Evolutionary conservation across 345 rosid genomes (phyloP), one percentile per base, ranked within the genome.

Genomic region (Euclidium syriacum): DNA sequence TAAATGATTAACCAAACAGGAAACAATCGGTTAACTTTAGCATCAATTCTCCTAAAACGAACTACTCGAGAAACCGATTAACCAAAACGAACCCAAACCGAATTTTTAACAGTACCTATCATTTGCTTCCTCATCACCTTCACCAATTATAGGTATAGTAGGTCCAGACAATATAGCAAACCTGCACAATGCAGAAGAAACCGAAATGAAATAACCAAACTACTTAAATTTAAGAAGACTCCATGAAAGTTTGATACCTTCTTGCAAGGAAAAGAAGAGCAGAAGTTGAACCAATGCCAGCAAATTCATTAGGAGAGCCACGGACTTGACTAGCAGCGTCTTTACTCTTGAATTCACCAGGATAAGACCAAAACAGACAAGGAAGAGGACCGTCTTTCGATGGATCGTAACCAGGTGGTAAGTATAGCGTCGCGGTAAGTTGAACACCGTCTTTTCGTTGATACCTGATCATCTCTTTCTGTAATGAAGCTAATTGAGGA

Each of bases 311-410:
- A 70, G 99, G 99, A 73, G 99, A 94, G 78, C 99, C 96, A 52
- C 99, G 97, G 62, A 94, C 96, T 82, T 94, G 99, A 53, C 99
- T 79, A 39, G 99, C 99, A 73, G 99, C 97, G 75, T 90, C 97
- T 85, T 90, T 94, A 85, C 95, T 94, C 75, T 94, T 94, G 71
- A 94, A 94, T 78, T 94, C 99, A 66, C 99, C 97, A 35, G 97
- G 97, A 39, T 94, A 90, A 43, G 99, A 94, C 99, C 99, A 94
- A 42, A 90, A 76, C 48, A 94, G 69, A 75, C 97, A 94, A 49
- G 96, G 96, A 59, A 94, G 92, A 53, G 99, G 92, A 19, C 95
- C 97, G 24, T 87, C 99, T 71, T 84, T 87, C 54, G 80, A 71
- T 15, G 92, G 85, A 83, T 87, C 96, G 79, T 90, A 90, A 62